Conservation (phyloP, 2,329 filamentous ascomycete genomes). For the Fusarium longipes region DNA sequence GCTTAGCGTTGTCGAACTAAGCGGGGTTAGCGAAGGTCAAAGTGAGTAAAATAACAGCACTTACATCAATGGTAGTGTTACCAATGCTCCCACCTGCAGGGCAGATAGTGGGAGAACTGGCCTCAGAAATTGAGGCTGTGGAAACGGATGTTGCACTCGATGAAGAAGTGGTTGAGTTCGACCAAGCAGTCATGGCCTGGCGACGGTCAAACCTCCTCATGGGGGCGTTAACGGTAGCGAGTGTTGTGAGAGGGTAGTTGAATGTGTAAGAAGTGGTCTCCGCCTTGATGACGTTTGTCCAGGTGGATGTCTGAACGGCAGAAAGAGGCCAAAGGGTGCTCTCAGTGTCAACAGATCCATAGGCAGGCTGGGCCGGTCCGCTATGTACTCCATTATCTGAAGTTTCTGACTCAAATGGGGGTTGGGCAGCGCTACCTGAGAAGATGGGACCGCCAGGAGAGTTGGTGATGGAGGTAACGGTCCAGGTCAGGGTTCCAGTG, state of each 20-base stretch:
- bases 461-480: slow-evolving; percentile 43
- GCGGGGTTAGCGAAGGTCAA: slow-evolving; percentile 23
- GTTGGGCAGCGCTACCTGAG: slow-evolving; percentile 31
- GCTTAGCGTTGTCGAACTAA: slow-evolving; percentile 53
- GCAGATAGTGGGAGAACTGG: slow-evolving; percentile 43
- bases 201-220: slow-evolving; percentile 46
- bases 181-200: slow-evolving; percentile 49
- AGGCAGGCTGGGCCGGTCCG: slow-evolving; percentile 37
- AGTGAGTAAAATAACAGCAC: slow-evolving; percentile 17
- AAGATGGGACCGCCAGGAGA: slow-evolving; percentile 38
- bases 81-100: slow-evolving; percentile 50
- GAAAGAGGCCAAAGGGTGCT: slow-evolving; percentile 42
- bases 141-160: slow-evolving; percentile 18
- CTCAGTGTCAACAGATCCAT: slow-evolving; percentile 41
- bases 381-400: slow-evolving; percentile 25
- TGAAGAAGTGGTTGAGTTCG: slow-evolving; percentile 47
- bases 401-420: slow-evolving; percentile 33
- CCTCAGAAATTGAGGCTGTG: slow-evolving; percentile 5
- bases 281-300: slow-evolving; percentile 54
- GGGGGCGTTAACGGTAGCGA: slow-evolving; percentile 50
- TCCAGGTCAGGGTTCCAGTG: slow-evolving; percentile 41
- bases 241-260: slow-evolving; percentile 54
- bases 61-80: slow-evolving; percentile 54
- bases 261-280: slow-evolving; percentile 56
- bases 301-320: slow-evolving; percentile 51